Evolutionary conservation across 2,329 filamentous ascomycete species (phyloP).

Genomic region (Stachybotrys echinatus): DNA sequence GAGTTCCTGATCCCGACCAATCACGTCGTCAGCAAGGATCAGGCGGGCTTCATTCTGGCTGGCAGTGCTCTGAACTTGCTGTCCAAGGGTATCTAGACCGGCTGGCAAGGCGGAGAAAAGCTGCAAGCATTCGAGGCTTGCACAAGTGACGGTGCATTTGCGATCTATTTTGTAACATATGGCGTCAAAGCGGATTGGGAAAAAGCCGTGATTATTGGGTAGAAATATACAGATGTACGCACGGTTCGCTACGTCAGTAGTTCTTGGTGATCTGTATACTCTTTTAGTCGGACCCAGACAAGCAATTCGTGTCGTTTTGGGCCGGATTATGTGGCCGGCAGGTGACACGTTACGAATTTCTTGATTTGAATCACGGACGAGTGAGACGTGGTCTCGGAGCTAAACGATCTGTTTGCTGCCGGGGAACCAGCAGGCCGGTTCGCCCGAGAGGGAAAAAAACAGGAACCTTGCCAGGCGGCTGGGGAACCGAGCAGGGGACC

Average conservation of each 20-base stretch:
- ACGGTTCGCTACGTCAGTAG: too few relatives aligned
- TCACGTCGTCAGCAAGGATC: constrained; percentile 84
- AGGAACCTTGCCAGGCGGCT: not conserved
- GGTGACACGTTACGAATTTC: too few relatives aligned
- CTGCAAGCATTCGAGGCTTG: not conserved
- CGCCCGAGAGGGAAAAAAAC: too few relatives aligned
- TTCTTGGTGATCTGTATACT: not conserved
- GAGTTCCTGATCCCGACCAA: constrained; percentile 69
- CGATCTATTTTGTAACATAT: too few relatives aligned
- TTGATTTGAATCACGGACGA: too few relatives aligned
- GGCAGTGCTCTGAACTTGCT: constrained; percentile 91
- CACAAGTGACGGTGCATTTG: too few relatives aligned
- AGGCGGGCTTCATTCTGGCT: constrained; percentile 86
- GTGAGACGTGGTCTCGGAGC: too few relatives aligned
- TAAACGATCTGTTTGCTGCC: not conserved
- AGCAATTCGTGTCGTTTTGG: too few relatives aligned
- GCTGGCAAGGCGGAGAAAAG: not conserved
- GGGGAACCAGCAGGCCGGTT: not conserved
- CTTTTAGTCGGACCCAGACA: too few relatives aligned
- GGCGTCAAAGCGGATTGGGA: not conserved
- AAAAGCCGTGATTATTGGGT: not conserved
- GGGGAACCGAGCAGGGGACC: not conserved
- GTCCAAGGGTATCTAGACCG: constrained; percentile 47
- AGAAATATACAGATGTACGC: not conserved
- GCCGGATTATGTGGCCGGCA: too few relatives aligned